These are phyloP conservation scores for Dioscorea zingiberensis DNA, from an alignment of 106 monocot genomes.

Conservation along the genomic window DNA sequence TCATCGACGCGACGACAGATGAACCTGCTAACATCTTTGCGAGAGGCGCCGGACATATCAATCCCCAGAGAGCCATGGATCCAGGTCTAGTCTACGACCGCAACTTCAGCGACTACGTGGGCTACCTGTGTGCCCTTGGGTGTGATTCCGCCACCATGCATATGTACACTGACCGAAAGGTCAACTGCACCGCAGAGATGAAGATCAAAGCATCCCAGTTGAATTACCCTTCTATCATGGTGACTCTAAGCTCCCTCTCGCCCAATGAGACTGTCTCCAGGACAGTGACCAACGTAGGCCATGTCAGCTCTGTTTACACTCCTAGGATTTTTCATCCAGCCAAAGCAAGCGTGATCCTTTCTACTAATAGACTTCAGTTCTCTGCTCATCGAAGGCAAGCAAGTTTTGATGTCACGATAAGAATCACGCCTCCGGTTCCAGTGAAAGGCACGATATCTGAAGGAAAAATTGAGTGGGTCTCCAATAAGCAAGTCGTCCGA, in stretches of 20 bases:
- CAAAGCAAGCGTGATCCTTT: constrained; percentile 10
- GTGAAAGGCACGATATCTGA: too few relatives aligned
- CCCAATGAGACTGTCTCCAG: constrained; percentile 8
- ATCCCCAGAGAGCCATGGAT: constrained; percentile 25
- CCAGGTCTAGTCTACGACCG: constrained; percentile 53
- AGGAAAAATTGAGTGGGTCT: too few relatives aligned
- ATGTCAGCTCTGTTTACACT: neutral
- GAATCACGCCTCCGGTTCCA: too few relatives aligned
- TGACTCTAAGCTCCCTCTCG: neutral
- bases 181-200: constrained; percentile 10
- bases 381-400: neutral
- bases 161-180: neutral
- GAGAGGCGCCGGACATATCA: constrained; percentile 35
- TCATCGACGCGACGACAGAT: constrained; percentile 4
- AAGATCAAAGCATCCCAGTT: constrained; percentile 12
- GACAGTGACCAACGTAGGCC: constrained; percentile 12
- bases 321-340: neutral
- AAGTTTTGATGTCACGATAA: constrained; percentile 1
- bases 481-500: too few relatives aligned
- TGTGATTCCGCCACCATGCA: constrained; percentile 21
- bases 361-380: constrained; percentile 7
- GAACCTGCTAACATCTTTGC: constrained; percentile 20
- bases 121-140: constrained; percentile 35
- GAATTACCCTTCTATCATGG: constrained; percentile 40
- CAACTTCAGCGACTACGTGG: constrained; percentile 15